phyloP scores from a whole-genome alignment of 768 basidiomycete species.

The Cystobasidium onofrii region DNA sequence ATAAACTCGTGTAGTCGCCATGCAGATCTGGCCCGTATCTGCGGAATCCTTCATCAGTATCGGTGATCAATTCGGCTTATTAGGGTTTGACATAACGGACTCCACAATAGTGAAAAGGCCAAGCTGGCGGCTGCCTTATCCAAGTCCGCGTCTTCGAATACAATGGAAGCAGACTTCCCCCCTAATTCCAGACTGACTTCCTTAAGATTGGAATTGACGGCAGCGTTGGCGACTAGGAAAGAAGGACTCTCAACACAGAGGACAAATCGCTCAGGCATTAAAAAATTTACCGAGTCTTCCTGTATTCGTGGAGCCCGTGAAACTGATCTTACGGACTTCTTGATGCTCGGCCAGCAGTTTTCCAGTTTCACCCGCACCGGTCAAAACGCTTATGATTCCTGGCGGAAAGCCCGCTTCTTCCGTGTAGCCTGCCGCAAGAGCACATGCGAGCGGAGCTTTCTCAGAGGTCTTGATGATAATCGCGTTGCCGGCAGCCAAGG shows the following conservation, averaged over 20 bases:
- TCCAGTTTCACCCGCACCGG: slow-evolving; percentile 36
- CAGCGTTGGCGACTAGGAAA: slow-evolving; percentile 36
- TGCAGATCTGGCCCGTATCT: slow-evolving; percentile 63
- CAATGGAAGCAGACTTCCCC: slow-evolving; percentile 53
- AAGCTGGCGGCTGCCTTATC: slow-evolving; percentile 28
- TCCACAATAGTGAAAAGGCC: slow-evolving; percentile 43
- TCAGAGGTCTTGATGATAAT: slow-evolving; percentile 40
- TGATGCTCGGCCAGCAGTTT: slow-evolving; percentile 36
- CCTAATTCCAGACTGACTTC: slow-evolving; percentile 40
- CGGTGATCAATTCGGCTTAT: background rate
- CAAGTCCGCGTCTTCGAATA: slow-evolving; percentile 51
- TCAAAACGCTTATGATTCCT: slow-evolving; percentile 38
- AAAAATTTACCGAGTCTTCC: slow-evolving; percentile 32
- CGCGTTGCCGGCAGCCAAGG: slow-evolving; percentile 40
- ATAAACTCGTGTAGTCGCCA: slow-evolving; percentile 67
- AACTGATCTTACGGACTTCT: slow-evolving; percentile 41
- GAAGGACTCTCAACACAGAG: slow-evolving; percentile 33
- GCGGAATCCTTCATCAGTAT: slow-evolving; percentile 38
- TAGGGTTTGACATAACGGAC: slow-evolving; percentile 60
- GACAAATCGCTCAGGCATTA: slow-evolving; percentile 40
- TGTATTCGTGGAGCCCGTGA: slow-evolving; percentile 37
- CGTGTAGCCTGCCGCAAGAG: slow-evolving; percentile 18
- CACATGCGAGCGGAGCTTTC: background rate
- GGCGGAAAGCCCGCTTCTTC: slow-evolving; percentile 38
- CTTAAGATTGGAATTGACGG: slow-evolving; percentile 41